These are phyloP conservation scores for Boletellus emodensis DNA, from an alignment of 768 basidiomycete species.

Conservation along the genomic window DNA sequence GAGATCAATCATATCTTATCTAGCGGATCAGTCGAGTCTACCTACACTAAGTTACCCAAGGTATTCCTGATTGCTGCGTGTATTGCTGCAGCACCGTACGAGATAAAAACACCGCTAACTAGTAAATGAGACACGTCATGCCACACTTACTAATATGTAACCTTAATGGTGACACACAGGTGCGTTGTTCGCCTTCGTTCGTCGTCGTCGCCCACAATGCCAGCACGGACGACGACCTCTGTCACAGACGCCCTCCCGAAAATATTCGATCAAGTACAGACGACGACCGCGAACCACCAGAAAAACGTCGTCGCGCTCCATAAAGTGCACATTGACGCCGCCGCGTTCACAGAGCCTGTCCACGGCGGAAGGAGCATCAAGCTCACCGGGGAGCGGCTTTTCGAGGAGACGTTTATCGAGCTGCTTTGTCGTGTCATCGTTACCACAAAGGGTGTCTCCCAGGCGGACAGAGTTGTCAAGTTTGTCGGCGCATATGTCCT, in stretches of 20 bases:
- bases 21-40: too few relatives aligned
- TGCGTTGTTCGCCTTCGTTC: not conserved
- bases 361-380: conserved; percentile 48
- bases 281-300: conserved; percentile 72
- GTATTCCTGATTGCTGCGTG: too few relatives aligned
- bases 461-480: conserved; percentile 76
- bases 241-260: conserved; percentile 28
- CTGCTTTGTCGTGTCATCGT: conserved; percentile 59
- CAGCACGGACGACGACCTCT: conserved; percentile 8
- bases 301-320: conserved; percentile 84
- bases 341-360: conserved; percentile 46
- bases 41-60: too few relatives aligned
- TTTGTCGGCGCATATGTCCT: conserved; percentile 78
- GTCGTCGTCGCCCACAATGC: conserved; percentile 11
- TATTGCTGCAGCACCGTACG: too few relatives aligned
- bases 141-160: too few relatives aligned
- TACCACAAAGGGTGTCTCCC: conserved; percentile 74
- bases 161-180: too few relatives aligned
- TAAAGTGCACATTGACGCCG: conserved; percentile 71
- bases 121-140: too few relatives aligned
- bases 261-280: conserved; percentile 80
- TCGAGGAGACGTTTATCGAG: conserved; percentile 61
- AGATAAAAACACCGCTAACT: too few relatives aligned
- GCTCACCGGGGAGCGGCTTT: conserved; percentile 72
- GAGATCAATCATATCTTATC: too few relatives aligned